phyloP scores from a whole-genome alignment of 2,329 filamentous ascomycete species.

The Hymenoscyphus albidus region DNA sequence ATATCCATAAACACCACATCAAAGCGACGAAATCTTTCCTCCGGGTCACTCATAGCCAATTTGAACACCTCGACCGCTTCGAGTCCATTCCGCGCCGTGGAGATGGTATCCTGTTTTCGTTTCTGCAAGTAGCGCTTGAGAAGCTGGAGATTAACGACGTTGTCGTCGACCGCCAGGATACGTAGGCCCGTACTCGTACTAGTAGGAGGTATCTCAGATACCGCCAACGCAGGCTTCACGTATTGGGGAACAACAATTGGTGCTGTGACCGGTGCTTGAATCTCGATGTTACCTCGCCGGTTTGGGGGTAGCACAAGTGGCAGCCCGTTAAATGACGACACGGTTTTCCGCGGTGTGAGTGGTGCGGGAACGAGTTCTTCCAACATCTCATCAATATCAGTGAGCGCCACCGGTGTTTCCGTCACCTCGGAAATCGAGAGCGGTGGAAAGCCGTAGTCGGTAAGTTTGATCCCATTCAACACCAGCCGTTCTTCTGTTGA shows the following conservation, averaged over 20 bases:
- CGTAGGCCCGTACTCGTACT: conserved; percentile 9
- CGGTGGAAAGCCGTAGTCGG: conserved; percentile 24
- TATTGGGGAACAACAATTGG: not conserved
- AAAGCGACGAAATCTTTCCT: conserved; percentile 31
- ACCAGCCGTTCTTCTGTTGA: conserved; percentile 23
- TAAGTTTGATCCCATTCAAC: conserved; percentile 19
- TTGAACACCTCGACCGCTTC: conserved; percentile 41
- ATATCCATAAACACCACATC: conserved; percentile 51
- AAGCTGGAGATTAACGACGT: conserved; percentile 39
- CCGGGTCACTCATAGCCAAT: conserved; percentile 29
- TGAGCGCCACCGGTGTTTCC: not conserved
- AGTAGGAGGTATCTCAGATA: not conserved
- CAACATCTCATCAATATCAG: not conserved
- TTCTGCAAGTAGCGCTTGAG: conserved; percentile 37
- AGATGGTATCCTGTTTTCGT: conserved; percentile 36
- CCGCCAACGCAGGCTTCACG: not conserved
- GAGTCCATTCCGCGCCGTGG: conserved; percentile 42
- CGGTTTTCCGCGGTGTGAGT: not conserved
- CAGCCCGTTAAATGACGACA: not conserved
- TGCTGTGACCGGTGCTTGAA: not conserved
- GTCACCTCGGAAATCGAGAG: not conserved
- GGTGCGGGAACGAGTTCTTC: not conserved
- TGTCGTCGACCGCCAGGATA: conserved; percentile 40
- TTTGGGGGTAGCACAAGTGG: not conserved
- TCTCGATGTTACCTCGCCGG: not conserved